Evolutionary conservation across 2,329 filamentous ascomycete genomes (phyloP), one percentile per base, ranked within the genome.

Genomic region (Scedosporium minutisporum): DNA sequence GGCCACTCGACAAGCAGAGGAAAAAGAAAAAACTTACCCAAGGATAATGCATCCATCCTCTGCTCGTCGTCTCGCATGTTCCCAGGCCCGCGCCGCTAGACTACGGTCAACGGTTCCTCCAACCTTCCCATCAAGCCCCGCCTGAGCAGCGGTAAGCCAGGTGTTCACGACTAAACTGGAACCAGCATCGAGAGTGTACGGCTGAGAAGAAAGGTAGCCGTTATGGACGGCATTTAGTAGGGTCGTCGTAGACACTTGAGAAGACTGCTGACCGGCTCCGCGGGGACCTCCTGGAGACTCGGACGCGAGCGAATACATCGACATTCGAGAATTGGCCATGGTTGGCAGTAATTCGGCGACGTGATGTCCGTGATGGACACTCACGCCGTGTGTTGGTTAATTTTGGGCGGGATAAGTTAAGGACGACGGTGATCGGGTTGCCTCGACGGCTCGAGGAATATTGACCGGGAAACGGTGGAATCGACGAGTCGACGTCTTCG

Each of bases 151-250:
- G 3, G 91, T 96, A 61, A 95, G 82, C 93, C 93, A 97, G 63
- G 92, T 97, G 77, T 97, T 97, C 67, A 97, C 91, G 0, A 95
- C 93, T 46, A 97, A 75, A 73, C 91, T 96, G 42, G 93, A 95
- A 67, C 91, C 91, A 58, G 92, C 87, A 75, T 99, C 95, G 57
- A 99, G 84, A 65, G 83, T 82, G 73, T 96, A 95, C n/a, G 93
- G 86, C 70, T 91, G 86, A 33, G 87, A 87, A 3, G 89, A 86
- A 58, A 90, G 83, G 75, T 96, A 97, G 71, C 90, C 88, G 68
- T 91, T 92, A 77, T 99, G 95, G 57, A 97, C 83, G 63, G 91
- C 86, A 76, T 97, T 97, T 63, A 99, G 84, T 57, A 97, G 83
- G 0, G 92, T 96, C 1, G 93, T 96, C 2, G 93, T 96, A 6